Percentiles rank a stretch among this genome's conserved stretches.
Conservation (phyloP, 495 filamentous ascomycete genomes). For the Filosporella fistucella region DNA sequence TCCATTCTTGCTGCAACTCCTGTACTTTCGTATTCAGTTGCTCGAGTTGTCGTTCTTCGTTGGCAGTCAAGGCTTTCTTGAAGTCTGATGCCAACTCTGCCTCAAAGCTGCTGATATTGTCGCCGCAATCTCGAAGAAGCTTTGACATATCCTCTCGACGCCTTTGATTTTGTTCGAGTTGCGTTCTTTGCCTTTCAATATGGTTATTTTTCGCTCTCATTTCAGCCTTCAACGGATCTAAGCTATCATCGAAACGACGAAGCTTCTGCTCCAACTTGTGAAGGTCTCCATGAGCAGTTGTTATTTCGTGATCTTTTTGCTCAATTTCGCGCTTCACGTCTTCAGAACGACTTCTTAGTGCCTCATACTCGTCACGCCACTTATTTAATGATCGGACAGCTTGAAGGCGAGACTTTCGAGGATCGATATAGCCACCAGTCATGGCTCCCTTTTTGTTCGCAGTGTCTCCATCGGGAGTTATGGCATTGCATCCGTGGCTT, state of each 20-base stretch:
- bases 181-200: constrained; percentile 68
- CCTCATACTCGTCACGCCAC: constrained; percentile 70
- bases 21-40: constrained; percentile 62
- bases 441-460: constrained; percentile 91
- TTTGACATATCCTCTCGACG: constrained; percentile 70
- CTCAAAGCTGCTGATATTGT: constrained; percentile 68
- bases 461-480: constrained; percentile 90
- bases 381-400: constrained; percentile 72
- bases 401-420: constrained; percentile 74
- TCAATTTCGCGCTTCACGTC: constrained; percentile 67
- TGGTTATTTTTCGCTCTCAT: constrained; percentile 65
- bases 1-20: constrained; percentile 66
- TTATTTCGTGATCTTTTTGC: constrained; percentile 79
- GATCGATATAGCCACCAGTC: constrained; percentile 89
- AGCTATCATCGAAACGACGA: constrained; percentile 75
- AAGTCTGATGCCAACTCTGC: constrained; percentile 80
- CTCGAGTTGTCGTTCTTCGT: constrained; percentile 80
- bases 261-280: constrained; percentile 79
- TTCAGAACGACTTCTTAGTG: constrained; percentile 36
- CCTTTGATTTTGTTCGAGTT: constrained; percentile 63
- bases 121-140: constrained; percentile 68
- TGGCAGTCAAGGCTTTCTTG: constrained; percentile 79
- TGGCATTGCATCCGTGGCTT: constrained; percentile 84
- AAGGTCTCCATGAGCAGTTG: constrained; percentile 69
- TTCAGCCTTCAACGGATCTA: constrained; percentile 71